Conservation (phyloP, 148 eudicot genomes). For the Gaultheria prostrata region DNA sequence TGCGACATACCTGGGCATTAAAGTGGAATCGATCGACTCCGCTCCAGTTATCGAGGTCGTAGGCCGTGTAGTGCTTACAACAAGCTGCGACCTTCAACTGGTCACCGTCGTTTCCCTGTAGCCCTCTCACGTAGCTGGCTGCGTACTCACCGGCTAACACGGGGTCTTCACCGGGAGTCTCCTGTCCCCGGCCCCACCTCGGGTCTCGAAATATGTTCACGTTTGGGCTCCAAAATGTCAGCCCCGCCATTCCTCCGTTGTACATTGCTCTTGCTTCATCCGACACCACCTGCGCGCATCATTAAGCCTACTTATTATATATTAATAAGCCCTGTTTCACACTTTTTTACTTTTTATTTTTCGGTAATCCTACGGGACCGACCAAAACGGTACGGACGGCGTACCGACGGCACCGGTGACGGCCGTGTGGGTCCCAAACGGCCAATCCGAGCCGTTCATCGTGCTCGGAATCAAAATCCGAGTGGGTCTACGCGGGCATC, state of each 20-base stretch:
- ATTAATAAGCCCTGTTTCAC: no score
- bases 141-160: conserved; percentile 69
- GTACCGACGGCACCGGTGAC: no score
- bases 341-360: no score
- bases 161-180: conserved; percentile 97
- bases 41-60: conserved; percentile 90
- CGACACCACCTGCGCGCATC: conserved; percentile 65
- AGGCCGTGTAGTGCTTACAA: conserved; percentile 93
- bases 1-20: conserved; percentile 53
- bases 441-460: no score
- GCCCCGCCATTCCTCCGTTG: conserved; percentile 80
- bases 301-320: no score
- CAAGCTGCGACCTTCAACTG: conserved; percentile 87
- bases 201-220: conserved; percentile 92
- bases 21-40: conserved; percentile 90
- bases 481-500: no score
- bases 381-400: no score
- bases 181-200: conserved; percentile 97
- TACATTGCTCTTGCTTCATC: conserved; percentile 98
- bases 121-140: conserved; percentile 65
- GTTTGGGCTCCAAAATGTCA: conserved; percentile 95
- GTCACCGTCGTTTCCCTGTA: conserved; percentile 67
- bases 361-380: no score
- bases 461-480: no score
- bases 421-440: no score